A percentile compares a stretch with the other conserved stretches of the same genome.
Evolutionary conservation across 202 grass and related monocot species (phyloP).

Genomic region (Saccharum hybrid): DNA sequence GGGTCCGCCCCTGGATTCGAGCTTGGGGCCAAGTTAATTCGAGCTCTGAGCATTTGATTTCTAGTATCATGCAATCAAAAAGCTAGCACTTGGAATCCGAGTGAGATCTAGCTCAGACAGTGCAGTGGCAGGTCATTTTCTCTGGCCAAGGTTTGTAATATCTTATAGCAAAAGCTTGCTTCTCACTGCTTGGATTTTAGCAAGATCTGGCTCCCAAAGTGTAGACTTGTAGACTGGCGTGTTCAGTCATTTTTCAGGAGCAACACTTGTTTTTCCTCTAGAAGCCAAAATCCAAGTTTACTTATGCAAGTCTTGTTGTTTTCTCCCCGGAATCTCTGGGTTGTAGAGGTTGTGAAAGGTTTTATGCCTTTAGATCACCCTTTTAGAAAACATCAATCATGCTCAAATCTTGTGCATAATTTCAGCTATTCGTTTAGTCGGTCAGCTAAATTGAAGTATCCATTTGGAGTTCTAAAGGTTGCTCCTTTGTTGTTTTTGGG

Average conservation of each 20-base stretch:
- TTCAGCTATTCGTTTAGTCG: not conserved
- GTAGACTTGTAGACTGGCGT: not conserved
- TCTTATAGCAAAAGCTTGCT: not conserved
- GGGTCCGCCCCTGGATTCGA: not conserved
- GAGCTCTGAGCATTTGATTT: not conserved
- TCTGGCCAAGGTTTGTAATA: not conserved
- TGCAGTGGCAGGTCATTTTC: not conserved
- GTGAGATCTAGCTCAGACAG: conserved; percentile 6
- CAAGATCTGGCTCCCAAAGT: not conserved
- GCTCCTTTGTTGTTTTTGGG: conserved; percentile 8
- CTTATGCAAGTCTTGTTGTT: not conserved
- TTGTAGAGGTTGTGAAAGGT: not conserved
- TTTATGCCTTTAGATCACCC: not conserved
- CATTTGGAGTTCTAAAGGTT: not conserved
- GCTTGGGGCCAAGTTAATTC: not conserved
- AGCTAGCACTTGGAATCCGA: not conserved
- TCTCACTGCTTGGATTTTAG: not conserved
- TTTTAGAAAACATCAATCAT: not conserved
- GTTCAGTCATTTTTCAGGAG: not conserved
- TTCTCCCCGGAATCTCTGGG: not conserved
- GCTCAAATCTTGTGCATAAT: not conserved
- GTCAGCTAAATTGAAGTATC: not conserved
- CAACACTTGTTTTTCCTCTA: not conserved
- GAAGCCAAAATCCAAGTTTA: not conserved
- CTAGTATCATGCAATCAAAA: not conserved